Evolutionary conservation across 768 basidiomycete species (phyloP).

Genomic region (Artomyces pyxidatus): DNA sequence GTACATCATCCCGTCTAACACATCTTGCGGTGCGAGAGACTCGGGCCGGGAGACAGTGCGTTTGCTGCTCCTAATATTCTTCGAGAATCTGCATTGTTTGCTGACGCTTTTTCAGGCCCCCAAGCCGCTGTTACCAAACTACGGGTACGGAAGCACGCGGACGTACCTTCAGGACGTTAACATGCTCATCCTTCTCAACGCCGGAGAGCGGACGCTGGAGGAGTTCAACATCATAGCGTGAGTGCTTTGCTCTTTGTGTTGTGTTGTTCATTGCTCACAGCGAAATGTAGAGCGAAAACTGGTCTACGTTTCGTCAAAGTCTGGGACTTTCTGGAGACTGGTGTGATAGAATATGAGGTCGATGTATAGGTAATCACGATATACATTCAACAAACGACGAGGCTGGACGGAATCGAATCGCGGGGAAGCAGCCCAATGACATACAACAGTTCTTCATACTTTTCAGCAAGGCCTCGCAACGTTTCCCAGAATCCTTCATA

Average conservation of each 20-base stretch:
- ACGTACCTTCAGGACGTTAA: conserved; percentile 24
- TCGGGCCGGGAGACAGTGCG: neutral
- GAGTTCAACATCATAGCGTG: conserved; percentile 24
- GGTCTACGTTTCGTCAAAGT: neutral
- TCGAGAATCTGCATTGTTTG: neutral
- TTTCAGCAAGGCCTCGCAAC: no score
- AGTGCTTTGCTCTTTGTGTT: conserved; percentile 2
- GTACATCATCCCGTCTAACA: neutral
- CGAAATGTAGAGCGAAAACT: neutral
- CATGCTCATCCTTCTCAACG: conserved; percentile 25
- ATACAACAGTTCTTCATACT: no score
- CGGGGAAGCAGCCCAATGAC: no score
- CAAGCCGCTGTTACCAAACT: conserved; percentile 26
- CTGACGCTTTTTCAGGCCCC: conserved; percentile 25
- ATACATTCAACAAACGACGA: no score
- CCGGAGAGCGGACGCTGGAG: conserved; percentile 25
- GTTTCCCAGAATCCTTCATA: no score
- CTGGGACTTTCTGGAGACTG: neutral
- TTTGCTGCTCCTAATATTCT: neutral
- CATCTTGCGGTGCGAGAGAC: neutral
- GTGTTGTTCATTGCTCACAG: neutral
- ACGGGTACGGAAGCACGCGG: conserved; percentile 23
- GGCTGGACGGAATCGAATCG: no score
- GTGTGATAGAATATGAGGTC: neutral
- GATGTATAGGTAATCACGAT: no score